phyloP scores from a whole-genome alignment of 2,329 filamentous ascomycete species.

The Cytospora paraplurivora region DNA sequence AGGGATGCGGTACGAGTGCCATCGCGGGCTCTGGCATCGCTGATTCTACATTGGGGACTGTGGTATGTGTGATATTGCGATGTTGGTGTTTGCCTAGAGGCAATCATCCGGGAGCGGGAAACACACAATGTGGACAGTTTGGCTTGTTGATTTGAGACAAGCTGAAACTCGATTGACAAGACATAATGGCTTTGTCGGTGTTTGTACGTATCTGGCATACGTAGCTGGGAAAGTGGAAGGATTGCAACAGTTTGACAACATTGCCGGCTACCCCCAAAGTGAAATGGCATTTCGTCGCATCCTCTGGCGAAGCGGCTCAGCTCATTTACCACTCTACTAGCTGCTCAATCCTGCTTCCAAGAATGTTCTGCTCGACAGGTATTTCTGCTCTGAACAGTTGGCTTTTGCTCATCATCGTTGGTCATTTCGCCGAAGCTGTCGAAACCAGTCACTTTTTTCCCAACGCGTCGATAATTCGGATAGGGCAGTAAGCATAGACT shows the following conservation, averaged over 20 bases:
- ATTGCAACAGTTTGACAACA: neutral
- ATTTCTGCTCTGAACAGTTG: neutral
- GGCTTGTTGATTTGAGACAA: neutral
- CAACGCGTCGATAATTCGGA: neutral
- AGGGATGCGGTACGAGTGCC: neutral
- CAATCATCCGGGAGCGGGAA: neutral
- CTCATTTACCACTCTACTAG: no score
- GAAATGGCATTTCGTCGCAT: neutral
- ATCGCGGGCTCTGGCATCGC: neutral
- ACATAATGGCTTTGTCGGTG: neutral
- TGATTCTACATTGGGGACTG: neutral
- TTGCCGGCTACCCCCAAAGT: neutral
- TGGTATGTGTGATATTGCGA: neutral
- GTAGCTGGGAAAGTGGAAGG: neutral
- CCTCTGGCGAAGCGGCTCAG: neutral
- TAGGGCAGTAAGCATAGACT: neutral
- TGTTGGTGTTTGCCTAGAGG: constrained; percentile 12
- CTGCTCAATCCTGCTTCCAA: neutral
- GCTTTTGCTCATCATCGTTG: no score
- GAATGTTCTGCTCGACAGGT: neutral
- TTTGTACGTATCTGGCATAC: neutral
- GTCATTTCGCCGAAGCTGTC: neutral
- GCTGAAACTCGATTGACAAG: neutral
- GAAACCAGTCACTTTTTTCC: neutral
- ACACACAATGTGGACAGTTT: neutral